A percentile compares a stretch with the other conserved stretches of the same genome.
Evolutionary conservation across 208 protist genomes (phyloP).

Genomic region (Trypanosoma cruzi): DNA sequence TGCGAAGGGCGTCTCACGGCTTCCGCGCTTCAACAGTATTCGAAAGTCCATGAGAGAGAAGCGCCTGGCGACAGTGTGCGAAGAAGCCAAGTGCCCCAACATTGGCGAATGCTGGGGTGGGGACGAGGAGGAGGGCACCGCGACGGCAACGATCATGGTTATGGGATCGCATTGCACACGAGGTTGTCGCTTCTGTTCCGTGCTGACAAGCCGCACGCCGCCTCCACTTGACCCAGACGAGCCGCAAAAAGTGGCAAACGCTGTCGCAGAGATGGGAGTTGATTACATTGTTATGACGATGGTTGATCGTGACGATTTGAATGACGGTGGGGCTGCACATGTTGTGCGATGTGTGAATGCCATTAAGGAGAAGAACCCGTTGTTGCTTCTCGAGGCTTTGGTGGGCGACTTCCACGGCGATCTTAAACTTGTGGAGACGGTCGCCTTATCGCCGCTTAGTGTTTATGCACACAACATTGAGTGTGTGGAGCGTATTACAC

Average conservation of each 20-base stretch:
- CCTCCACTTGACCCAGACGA: conserved; percentile 95
- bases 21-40: conserved; percentile 83
- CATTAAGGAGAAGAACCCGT: conserved; percentile 85
- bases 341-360: conserved; percentile 89
- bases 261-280: conserved; percentile 96
- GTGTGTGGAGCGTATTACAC: conserved; percentile 94
- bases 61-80: conserved; percentile 90
- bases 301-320: conserved; percentile 96
- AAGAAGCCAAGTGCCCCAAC: conserved; percentile 98
- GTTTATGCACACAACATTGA: conserved; percentile 99
- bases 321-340: conserved; percentile 94
- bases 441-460: conserved; percentile 94
- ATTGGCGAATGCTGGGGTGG: conserved; percentile 99
- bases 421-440: conserved; percentile 71
- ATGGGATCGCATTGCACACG: conserved; percentile 98
- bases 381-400: conserved; percentile 95
- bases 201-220: conserved; percentile 94
- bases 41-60: conserved; percentile 81
- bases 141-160: conserved; percentile 98
- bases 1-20: conserved; percentile 79
- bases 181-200: conserved; percentile 98
- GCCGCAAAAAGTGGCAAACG: conserved; percentile 93
- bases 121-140: conserved; percentile 65
- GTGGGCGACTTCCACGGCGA: conserved; percentile 97
- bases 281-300: conserved; percentile 99